Evolutionary conservation across 768 basidiomycete genomes (phyloP).

Genomic region (Pulveroboletus sp.): DNA sequence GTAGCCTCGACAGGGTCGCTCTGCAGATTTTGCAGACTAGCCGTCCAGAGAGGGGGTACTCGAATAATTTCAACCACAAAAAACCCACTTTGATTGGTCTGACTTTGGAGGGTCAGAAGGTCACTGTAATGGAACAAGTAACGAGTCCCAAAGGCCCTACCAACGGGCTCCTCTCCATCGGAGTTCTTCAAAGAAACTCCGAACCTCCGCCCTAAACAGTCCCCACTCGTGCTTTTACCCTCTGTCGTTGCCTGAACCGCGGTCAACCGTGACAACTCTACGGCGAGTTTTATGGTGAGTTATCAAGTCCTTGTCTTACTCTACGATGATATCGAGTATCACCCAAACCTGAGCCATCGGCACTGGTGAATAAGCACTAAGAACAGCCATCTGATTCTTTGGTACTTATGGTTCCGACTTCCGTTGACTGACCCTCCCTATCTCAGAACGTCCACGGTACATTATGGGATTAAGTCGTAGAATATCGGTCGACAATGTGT

Average conservation of each 20-base stretch:
- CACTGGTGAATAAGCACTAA: slow-evolving; percentile 34
- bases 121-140: no score
- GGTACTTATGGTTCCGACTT: background rate
- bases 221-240: no score
- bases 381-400: slow-evolving; percentile 32
- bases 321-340: slow-evolving; percentile 21
- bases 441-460: slow-evolving; percentile 1
- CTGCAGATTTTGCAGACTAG: no score
- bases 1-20: no score
- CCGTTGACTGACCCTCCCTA: slow-evolving; percentile 11
- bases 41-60: no score
- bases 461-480: background rate
- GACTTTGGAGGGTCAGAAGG: no score
- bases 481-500: background rate
- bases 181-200: background rate
- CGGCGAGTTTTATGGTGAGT: slow-evolving; percentile 5
- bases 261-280: background rate
- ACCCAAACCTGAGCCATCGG: slow-evolving; percentile 28
- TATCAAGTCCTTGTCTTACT: background rate
- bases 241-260: background rate
- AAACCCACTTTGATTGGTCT: no score
- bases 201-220: slow-evolving; percentile 3
- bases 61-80: no score
- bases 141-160: no score
- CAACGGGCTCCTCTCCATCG: no score